Evolutionary conservation across 768 basidiomycete genomes (phyloP).

Genomic region (Mycena haematopus): DNA sequence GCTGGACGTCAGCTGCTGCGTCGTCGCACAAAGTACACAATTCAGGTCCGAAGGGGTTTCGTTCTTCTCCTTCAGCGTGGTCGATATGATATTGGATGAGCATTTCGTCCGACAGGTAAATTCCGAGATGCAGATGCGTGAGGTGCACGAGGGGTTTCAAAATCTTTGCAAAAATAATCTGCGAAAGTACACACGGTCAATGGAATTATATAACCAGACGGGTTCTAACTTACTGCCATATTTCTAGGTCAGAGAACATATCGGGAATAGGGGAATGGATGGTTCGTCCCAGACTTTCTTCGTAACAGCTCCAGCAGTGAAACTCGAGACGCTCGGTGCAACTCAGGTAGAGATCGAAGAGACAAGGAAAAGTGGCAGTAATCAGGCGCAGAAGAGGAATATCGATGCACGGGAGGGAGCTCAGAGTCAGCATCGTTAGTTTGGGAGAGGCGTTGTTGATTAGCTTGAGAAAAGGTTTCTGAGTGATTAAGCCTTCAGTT

Average conservation of each 20-base stretch:
- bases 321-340: slow-evolving; percentile 64
- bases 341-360: slow-evolving; percentile 59
- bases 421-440: slow-evolving; percentile 57
- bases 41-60: slow-evolving; percentile 36
- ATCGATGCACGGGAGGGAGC: slow-evolving; percentile 64
- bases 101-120: slow-evolving; percentile 64
- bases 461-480: slow-evolving; percentile 43
- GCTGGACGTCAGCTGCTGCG: slow-evolving; percentile 40
- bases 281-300: slow-evolving; percentile 60
- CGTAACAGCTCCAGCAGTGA: slow-evolving; percentile 67
- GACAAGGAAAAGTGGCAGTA: slow-evolving; percentile 49
- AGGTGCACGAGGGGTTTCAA: slow-evolving; percentile 55
- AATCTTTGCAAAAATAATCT: slow-evolving; percentile 53
- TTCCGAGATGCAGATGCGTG: slow-evolving; percentile 60
- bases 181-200: slow-evolving; percentile 6
- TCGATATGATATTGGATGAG: slow-evolving; percentile 54
- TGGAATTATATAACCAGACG: neutral
- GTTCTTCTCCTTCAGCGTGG: slow-evolving; percentile 41
- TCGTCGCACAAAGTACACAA: slow-evolving; percentile 45
- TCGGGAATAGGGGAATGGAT: slow-evolving; percentile 71
- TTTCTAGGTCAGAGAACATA: slow-evolving; percentile 45
- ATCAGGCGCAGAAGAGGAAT: slow-evolving; percentile 52
- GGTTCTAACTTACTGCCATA: slow-evolving; percentile 57
- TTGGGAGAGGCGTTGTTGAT: slow-evolving; percentile 41
- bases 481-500: slow-evolving; percentile 51